Base-by-base conservation (phyloP, 345 rosid genomes). In the Acer saccharum region DNA sequence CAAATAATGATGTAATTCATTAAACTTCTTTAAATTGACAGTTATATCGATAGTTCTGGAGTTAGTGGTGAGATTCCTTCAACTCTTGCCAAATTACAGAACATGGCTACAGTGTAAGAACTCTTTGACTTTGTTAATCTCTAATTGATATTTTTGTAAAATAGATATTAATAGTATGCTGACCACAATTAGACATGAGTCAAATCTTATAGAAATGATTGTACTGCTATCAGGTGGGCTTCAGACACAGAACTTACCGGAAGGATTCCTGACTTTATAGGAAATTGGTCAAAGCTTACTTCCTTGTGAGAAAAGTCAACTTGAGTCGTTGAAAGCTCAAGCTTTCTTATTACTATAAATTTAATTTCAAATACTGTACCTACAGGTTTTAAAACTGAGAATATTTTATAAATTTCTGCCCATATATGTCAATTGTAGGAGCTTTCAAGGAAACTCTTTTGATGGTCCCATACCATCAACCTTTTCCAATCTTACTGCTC, bases 361-460 rank as follows among this genome's bases (percentile, higher is more conserved):
- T 29, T 29, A 29, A 29, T 29, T 39, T 48, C 21, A 20, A 60
- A 44, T 23, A 27, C 39, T 18, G 46, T 71, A 58, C n/a, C 4
- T 58, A 58, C 1, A 4, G 18, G 20, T 2, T 58, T 58, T 58
- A 58, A 5, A 52, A 58, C 25, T 58, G 11, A 13, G 25, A 58
- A 18, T 58, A 20, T n/a, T 74, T 71, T 69, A 78, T 69, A 41
- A 71, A 50, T 9, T 55, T n/a, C 67, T 39, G 12, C 52, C 71
- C 50, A 41, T 41, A 3, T 41, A 11, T 80, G 62, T 80, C 73
- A 27, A 12, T 74, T 85, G 81, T 81, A 92, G 94, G 89, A 85
- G 88, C 82, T 82, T 92, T 80, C 80, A 88, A 71, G 97, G 97
- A 39, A 92, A 90, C 75, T 80, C 84, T 80, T 89, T 90, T 69